Evolutionary conservation across 192 early-diverging fungal species (phyloP).

Genomic region (Backusella australiensis): DNA sequence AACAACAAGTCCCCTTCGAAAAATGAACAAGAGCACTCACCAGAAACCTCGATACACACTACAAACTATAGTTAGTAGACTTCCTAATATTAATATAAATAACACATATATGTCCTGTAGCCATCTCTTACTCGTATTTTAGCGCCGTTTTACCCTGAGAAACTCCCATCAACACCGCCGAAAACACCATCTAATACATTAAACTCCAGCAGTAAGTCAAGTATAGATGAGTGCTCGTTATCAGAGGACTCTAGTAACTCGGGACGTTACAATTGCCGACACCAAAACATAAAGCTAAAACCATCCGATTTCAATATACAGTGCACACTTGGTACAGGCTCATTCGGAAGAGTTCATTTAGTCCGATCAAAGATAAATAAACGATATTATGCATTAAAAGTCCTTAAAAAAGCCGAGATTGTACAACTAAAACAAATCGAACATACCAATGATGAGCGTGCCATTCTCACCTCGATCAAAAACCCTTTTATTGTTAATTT

Average conservation of each 20-base stretch:
- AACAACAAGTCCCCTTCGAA: not conserved
- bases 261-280: not conserved
- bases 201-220: not conserved
- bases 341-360: slow-evolving; percentile 94
- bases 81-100: not conserved
- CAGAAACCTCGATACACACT: not conserved
- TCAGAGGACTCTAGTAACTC: not conserved
- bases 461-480: slow-evolving; percentile 75
- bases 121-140: not conserved
- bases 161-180: not conserved
- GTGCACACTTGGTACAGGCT: slow-evolving; percentile 80
- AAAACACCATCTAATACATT: not conserved
- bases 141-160: slow-evolving; percentile 1
- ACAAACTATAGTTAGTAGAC: not conserved
- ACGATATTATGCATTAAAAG: slow-evolving; percentile 92
- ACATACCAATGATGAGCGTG: slow-evolving; percentile 93
- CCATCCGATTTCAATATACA: not conserved
- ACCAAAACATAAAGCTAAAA: not conserved
- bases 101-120: not conserved
- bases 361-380: slow-evolving; percentile 70
- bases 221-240: not conserved
- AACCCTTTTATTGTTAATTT: slow-evolving; percentile 88
- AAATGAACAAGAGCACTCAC: not conserved
- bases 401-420: slow-evolving; percentile 86
- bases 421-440: slow-evolving; percentile 93